Base-by-base conservation (phyloP, 1,284 basidiomycete species). In the Anthracocystis panici-leucophaei region DNA sequence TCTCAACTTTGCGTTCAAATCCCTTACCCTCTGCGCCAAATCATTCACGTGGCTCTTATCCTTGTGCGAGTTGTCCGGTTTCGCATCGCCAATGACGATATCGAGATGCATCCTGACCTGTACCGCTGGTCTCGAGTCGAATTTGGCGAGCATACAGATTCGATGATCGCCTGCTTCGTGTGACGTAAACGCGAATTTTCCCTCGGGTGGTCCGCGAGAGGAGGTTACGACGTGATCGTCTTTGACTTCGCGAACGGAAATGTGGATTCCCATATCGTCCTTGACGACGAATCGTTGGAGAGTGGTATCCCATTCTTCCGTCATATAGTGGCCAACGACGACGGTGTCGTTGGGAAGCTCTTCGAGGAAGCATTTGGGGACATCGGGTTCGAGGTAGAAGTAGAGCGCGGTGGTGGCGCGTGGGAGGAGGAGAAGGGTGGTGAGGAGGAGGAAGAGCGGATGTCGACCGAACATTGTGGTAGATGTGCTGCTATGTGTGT, bases 311-410 rank as follows among this genome's bases (percentile, higher is more conserved):
- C 94, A 99, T 86, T 97, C 92, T 54, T 97, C 88, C 1, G 95
- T 94, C 78, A 81, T 82, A 57, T 84, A 84, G 74, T 81, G 82
- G 2, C 95, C 96, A 87, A 98, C 94, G 18, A 99, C 95, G 40
- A 97, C 91, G 18, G 97, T 99, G 86, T 98, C 93, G 16, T 91
- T 91, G n/a, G 96, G 96, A 42, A 99, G 88, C 86, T 99, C 97
- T 86, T 99, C 97, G 73, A 97, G 90, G 87, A 99, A 99, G 86
- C 97, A 99, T 40, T 83, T 79, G 40, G 78, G 78, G 16, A 80
- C 73, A 11, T 85, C 85, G 14, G 86, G 83, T 29, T 85, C 83
- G 44, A 87, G 81, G 77, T 87, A 87, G 66, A 87, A 87, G 75
- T 87, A 87, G 18, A 87, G 84, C 27, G 65, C 72, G 14, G 46